A percentile compares a stretch with the other conserved stretches of the same genome.
These are phyloP conservation scores for Cyclotella baltica DNA, from an alignment of 108 stramenopile genomes.

Conservation along the genomic window DNA sequence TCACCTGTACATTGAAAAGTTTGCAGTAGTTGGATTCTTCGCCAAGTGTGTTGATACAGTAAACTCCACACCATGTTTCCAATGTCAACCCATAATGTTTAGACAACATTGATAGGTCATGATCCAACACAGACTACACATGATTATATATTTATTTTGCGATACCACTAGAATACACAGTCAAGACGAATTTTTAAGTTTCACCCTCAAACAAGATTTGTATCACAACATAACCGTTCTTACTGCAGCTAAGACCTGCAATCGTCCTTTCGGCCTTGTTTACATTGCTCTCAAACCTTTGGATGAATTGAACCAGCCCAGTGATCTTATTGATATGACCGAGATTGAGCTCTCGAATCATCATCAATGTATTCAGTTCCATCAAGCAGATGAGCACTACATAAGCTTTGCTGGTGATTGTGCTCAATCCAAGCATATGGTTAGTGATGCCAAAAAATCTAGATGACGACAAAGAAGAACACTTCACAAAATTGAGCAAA, in stretches of 20 bases:
- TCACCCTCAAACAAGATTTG: background rate
- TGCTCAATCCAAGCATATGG: background rate
- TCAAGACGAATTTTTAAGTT: background rate
- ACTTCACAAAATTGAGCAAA: background rate
- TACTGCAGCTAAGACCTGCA: background rate
- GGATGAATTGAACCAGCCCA: background rate
- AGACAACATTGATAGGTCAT: background rate
- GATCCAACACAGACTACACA: background rate
- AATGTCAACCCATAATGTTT: background rate
- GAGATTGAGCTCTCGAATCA: background rate
- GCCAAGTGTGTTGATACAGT: background rate
- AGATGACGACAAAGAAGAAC: background rate
- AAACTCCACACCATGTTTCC: background rate
- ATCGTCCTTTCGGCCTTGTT: background rate
- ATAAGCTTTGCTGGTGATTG: background rate
- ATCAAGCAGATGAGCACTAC: background rate
- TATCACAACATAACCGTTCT: background rate
- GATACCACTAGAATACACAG: background rate
- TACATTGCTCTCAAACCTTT: background rate
- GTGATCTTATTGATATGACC: background rate
- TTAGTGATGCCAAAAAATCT: background rate
- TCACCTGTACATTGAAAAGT: background rate
- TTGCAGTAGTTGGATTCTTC: background rate
- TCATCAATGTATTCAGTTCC: background rate
- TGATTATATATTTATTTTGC: background rate